Conservation (phyloP, 176 grass and related monocot species). For the Carex scoparia region DNA sequence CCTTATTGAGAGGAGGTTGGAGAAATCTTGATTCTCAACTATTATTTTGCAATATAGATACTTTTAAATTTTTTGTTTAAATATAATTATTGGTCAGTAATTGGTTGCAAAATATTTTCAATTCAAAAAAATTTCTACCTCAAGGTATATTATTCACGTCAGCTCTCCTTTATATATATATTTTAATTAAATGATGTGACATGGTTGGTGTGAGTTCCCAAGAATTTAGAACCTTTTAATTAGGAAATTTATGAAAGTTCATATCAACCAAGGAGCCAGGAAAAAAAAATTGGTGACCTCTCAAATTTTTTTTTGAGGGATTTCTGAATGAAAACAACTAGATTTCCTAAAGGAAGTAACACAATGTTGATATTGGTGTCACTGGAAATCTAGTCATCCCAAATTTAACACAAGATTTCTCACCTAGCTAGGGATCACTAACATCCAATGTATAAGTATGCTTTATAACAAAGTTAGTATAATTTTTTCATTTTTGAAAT, state of each 20-base stretch:
- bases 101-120: neutral
- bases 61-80: neutral
- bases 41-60: no score
- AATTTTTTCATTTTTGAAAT: no score
- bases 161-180: neutral
- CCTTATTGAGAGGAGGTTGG: no score
- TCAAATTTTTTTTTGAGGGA: neutral
- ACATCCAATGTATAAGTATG: neutral
- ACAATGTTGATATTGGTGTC: neutral
- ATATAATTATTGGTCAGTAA: neutral
- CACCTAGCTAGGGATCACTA: neutral
- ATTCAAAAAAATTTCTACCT: neutral
- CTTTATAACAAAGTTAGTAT: neutral
- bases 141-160: neutral
- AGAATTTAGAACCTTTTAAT: neutral
- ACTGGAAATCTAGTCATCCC: conserved; percentile 16
- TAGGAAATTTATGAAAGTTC: neutral
- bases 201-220: neutral
- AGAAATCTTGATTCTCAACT: no score
- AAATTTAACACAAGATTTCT: conserved; percentile 9
- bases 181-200: neutral
- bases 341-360: neutral
- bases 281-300: no score
- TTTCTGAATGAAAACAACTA: neutral
- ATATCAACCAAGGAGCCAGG: no score